Evolutionary conservation across 306 rosid species (phyloP), one percentile per base, ranked within the genome.

Genomic region (Lathyrus oleraceus): DNA sequence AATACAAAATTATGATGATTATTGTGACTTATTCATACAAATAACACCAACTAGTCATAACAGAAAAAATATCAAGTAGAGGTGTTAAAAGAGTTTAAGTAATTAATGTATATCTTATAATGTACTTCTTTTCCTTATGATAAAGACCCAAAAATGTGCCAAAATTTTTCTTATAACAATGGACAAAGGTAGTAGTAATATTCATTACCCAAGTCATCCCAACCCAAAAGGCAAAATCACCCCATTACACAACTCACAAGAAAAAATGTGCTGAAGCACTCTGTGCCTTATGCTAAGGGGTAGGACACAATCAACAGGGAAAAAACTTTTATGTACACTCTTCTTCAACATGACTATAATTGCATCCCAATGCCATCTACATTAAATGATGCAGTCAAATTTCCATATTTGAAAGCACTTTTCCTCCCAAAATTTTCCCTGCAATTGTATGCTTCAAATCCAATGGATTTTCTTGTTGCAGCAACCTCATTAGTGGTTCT

Each of bases 401-500:
- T 56, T 5, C 94, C 82, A 28, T 84, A 72, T 81, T 71, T 88
- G 35, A 81, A 68, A 0, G 79, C 90, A 28, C 40, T 57, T 44
- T 67, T 85, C 0, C 45, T 67, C 1, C 64, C 75, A 35, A 42
- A 81, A 63, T 40, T 78, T 13, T 64, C 81, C 72, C 85, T 78
- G 87, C 95, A 89, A 66, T 75, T 28, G 45, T 57, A 39, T 6
- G 81, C 9, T 60, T 83, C 82, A 79, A 91, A 85, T 40, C 83
- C 82, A 36, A 78, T 57, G 0, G 76, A 54, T 67, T 66, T 75
- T 51, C 65, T 75, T 6, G 79, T 49, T 52, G 88, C 17, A 1
- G 25, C 28, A 40, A 71, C 52, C 23, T 73, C 80, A 30, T 78
- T 89, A 2, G 87, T 84, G 17, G 92, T 91, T 51, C 99, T 60